These are phyloP conservation scores for Sporothrix inflata DNA, from an alignment of 2,329 filamentous ascomycete species.

Conservation along the genomic window DNA sequence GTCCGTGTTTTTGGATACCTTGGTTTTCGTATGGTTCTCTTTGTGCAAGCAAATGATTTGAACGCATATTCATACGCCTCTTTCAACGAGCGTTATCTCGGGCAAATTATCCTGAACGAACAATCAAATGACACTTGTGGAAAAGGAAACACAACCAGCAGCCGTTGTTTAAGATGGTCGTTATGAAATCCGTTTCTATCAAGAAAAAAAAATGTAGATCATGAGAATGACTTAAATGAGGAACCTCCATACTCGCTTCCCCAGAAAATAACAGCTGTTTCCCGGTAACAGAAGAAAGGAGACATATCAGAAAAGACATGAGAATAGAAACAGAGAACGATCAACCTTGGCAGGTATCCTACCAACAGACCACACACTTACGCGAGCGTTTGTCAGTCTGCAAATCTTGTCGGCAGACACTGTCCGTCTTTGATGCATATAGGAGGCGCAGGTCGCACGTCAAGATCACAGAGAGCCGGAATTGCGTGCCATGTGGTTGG, in stretches of 20 bases:
- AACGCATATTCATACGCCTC: too few species aligned
- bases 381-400: neutral
- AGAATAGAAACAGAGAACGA: neutral
- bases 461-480: neutral
- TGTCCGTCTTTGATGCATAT: neutral
- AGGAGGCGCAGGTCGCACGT: neutral
- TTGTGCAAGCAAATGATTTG: neutral
- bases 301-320: neutral
- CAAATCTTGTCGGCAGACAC: neutral
- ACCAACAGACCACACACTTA: neutral
- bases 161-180: slow-evolving; percentile 7
- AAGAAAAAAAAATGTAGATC: neutral
- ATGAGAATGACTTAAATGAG: neutral
- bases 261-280: neutral
- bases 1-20: neutral
- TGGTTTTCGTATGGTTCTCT: neutral
- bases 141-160: neutral
- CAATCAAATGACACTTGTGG: neutral
- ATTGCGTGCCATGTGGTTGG: neutral
- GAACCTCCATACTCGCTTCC: neutral
- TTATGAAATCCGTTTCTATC: neutral
- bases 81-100: neutral
- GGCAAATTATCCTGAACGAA: slow-evolving; percentile 1
- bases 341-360: neutral
- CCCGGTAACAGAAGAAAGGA: neutral